Conservation (phyloP, 768 basidiomycete species). For the Leucocoprinus sp. region DNA sequence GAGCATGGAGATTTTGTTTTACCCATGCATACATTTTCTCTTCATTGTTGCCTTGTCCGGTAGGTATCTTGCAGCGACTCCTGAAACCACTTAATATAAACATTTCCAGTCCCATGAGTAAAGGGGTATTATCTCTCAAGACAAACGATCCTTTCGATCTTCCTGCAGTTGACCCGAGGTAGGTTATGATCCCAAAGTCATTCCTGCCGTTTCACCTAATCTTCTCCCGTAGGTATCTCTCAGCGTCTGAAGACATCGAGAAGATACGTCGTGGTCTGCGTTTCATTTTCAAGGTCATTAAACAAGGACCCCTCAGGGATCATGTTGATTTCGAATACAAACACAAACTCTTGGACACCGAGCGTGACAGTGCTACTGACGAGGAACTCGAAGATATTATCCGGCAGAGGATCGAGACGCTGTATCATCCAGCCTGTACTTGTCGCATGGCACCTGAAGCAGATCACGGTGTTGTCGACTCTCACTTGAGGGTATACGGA, state of each 20-base stretch:
- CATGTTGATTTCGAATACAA: slow-evolving; percentile 24
- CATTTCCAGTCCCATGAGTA: slow-evolving; percentile 27
- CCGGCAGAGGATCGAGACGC: slow-evolving; percentile 32
- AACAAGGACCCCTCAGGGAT: slow-evolving; percentile 26
- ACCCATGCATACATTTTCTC: slow-evolving; percentile 28
- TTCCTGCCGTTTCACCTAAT: not conserved
- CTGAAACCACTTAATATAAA: not conserved
- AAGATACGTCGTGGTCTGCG: slow-evolving; percentile 31
- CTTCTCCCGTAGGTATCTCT: slow-evolving; percentile 26
- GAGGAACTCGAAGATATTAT: slow-evolving; percentile 31
- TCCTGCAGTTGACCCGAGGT: slow-evolving; percentile 33
- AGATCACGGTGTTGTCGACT: slow-evolving; percentile 37
- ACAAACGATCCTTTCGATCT: slow-evolving; percentile 29
- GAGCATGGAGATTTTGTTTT: slow-evolving; percentile 30
- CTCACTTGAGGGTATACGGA: slow-evolving; percentile 35
- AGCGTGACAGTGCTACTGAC: slow-evolving; percentile 26
- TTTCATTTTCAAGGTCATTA: slow-evolving; percentile 26
- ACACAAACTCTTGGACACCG: slow-evolving; percentile 28
- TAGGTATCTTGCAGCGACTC: slow-evolving; percentile 12
- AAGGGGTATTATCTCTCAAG: slow-evolving; percentile 27
- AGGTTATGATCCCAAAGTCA: slow-evolving; percentile 6
- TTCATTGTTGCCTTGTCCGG: slow-evolving; percentile 31
- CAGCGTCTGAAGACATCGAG: slow-evolving; percentile 28
- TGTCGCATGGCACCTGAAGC: slow-evolving; percentile 36
- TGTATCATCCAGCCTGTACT: slow-evolving; percentile 38